Evolutionary conservation across 441 rosid species (phyloP).

Genomic region (Cnidoscolus chayamansa): DNA sequence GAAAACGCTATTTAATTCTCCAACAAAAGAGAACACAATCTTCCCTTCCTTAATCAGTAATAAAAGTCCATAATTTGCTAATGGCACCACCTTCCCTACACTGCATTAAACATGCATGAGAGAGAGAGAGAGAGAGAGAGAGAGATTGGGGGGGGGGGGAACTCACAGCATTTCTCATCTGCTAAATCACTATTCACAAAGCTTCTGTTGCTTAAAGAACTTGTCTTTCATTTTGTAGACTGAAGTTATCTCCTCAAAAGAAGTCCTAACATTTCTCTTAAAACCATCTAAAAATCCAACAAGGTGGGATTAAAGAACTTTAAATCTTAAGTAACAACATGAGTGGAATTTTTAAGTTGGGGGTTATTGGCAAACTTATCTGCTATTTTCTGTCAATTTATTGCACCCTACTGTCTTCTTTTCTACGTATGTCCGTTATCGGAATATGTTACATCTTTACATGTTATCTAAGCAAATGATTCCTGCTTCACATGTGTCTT

Average conservation of each 20-base stretch:
- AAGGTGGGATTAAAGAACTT: conserved; percentile 1
- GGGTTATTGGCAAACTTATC: background rate
- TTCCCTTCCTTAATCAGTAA: background rate
- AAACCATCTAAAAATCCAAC: background rate
- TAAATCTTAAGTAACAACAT: conserved; percentile 1
- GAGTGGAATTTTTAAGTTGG: background rate
- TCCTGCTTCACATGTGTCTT: conserved; percentile 3
- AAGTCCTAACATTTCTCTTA: conserved; percentile 1
- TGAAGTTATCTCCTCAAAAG: background rate
- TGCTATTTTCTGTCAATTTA: background rate
- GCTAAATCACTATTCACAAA: background rate
- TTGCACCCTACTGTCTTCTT: conserved; percentile 2
- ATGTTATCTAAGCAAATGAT: conserved; percentile 3
- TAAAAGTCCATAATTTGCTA: background rate
- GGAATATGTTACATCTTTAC: conserved; percentile 4
- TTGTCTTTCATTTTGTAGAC: background rate
- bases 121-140: no score
- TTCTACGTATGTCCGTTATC: background rate
- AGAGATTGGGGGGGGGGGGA: no score
- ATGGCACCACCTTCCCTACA: background rate
- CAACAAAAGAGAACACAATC: background rate
- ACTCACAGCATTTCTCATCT: background rate
- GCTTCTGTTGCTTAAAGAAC: background rate
- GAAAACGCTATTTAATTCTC: background rate
- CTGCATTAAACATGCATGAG: background rate